These are phyloP conservation scores for Coemansia sp. DNA, from an alignment of 192 early-diverging fungal species.

Conservation along the genomic window DNA sequence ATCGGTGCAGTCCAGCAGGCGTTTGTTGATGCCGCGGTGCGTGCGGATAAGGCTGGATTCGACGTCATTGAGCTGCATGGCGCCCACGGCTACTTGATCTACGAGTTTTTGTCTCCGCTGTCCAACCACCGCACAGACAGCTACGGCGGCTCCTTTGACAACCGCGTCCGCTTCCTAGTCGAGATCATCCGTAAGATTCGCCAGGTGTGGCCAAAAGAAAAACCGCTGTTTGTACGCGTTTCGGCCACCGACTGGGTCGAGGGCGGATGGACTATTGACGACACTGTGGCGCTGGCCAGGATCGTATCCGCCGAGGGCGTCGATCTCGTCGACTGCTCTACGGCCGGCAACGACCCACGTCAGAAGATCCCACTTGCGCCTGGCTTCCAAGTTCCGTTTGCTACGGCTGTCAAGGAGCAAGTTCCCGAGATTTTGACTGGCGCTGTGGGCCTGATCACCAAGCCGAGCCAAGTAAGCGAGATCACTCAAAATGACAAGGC, in stretches of 20 bases:
- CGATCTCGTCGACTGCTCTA: slow-evolving; percentile 83
- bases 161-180: slow-evolving; percentile 76
- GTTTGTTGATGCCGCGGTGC: no score
- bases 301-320: slow-evolving; percentile 68
- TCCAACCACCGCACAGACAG: slow-evolving; percentile 87
- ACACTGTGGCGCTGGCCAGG: slow-evolving; percentile 67
- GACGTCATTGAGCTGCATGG: no score
- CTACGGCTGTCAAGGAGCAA: slow-evolving; percentile 63
- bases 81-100: no score
- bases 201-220: slow-evolving; percentile 72
- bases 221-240: slow-evolving; percentile 84
- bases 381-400: slow-evolving; percentile 74
- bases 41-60: no score
- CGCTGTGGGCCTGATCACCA: slow-evolving; percentile 74
- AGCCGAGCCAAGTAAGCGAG: slow-evolving; percentile 66
- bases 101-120: slow-evolving; percentile 29
- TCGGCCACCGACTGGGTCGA: slow-evolving; percentile 74
- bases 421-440: slow-evolving; percentile 62
- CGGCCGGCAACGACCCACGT: slow-evolving; percentile 67
- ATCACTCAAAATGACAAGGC: slow-evolving; percentile 68
- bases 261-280: slow-evolving; percentile 73
- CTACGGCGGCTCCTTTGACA: slow-evolving; percentile 91
- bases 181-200: slow-evolving; percentile 69
- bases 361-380: slow-evolving; percentile 55
- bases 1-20: no score